Evolutionary conservation across 495 filamentous ascomycete genomes (phyloP).

Genomic region (Penicillium daleae): DNA sequence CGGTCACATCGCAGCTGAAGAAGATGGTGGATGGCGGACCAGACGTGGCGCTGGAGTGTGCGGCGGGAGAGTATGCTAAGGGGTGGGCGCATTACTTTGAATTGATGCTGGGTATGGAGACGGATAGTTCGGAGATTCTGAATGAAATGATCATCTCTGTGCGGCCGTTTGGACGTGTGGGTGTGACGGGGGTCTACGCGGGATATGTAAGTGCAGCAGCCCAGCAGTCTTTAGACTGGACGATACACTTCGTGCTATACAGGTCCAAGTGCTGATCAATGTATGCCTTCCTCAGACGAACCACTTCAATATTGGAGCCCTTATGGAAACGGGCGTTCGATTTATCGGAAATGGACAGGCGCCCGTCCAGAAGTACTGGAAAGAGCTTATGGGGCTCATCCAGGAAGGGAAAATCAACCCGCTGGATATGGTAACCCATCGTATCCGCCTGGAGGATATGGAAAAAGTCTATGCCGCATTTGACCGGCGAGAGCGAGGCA

Average conservation of each 20-base stretch:
- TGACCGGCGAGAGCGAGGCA: conserved; percentile 65
- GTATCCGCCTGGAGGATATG: conserved; percentile 74
- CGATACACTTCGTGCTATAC: neutral
- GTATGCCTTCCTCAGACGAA: conserved; percentile 57
- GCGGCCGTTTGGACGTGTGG: conserved; percentile 72
- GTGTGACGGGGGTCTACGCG: conserved; percentile 81
- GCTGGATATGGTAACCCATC: conserved; percentile 76
- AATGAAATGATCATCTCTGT: conserved; percentile 88
- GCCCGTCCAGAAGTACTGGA: conserved; percentile 16
- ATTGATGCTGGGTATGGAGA: conserved; percentile 73
- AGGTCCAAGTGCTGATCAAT: neutral
- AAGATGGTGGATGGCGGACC: conserved; percentile 71
- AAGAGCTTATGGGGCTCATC: conserved; percentile 60
- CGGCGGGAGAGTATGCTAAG: conserved; percentile 84
- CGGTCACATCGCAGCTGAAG: conserved; percentile 72
- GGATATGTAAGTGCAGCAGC: conserved; percentile 77
- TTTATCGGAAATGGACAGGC: conserved; percentile 11
- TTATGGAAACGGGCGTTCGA: conserved; percentile 67
- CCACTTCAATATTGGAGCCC: conserved; percentile 79
- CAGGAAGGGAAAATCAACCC: conserved; percentile 73
- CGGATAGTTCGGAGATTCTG: conserved; percentile 82
- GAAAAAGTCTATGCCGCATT: conserved; percentile 57
- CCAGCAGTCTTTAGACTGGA: too few species aligned
- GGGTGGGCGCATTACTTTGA: conserved; percentile 81
- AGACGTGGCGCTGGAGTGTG: conserved; percentile 83